Conservation (phyloP, 768 basidiomycete genomes). For the Gloeopeniophorella convolvens region DNA sequence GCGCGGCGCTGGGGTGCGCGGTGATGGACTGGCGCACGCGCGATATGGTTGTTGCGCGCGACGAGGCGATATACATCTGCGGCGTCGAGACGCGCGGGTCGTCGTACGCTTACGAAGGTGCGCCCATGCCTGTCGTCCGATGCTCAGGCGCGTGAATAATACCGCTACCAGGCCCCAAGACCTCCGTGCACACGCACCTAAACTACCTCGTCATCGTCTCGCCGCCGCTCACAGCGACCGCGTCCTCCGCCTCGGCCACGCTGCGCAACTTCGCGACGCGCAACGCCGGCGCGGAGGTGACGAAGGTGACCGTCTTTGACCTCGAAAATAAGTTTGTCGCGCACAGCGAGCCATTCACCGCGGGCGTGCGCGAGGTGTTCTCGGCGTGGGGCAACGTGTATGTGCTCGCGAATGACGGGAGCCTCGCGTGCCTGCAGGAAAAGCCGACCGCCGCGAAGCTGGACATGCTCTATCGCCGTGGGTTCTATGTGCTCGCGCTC, state of each 20-base stretch:
- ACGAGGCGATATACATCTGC: conserved; percentile 89
- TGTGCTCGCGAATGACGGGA: conserved; percentile 70
- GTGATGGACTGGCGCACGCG: conserved; percentile 66
- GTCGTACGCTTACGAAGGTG: conserved; percentile 91
- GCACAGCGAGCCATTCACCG: conserved; percentile 72
- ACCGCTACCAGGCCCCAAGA: conserved; percentile 55
- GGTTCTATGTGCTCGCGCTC: conserved; percentile 73
- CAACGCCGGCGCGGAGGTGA: conserved; percentile 49
- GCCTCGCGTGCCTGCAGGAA: conserved; percentile 65
- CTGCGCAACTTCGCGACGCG: conserved; percentile 67
- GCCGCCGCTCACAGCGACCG: conserved; percentile 68
- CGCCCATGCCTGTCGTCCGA: conserved; percentile 5
- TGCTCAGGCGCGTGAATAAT: neutral
- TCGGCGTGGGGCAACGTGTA: conserved; percentile 79
- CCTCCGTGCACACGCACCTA: conserved; percentile 65
- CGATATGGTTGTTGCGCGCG: conserved; percentile 79
- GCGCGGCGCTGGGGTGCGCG: conserved; percentile 78
- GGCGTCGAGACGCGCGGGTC: conserved; percentile 74
- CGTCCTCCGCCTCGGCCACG: conserved; percentile 62
- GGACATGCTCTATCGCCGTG: conserved; percentile 75
- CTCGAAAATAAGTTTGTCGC: conserved; percentile 88
- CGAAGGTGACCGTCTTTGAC: conserved; percentile 83
- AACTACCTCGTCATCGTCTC: conserved; percentile 89
- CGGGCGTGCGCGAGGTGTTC: conserved; percentile 79
- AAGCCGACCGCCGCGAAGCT: conserved; percentile 81